Conservation (phyloP, 2,329 filamentous ascomycete genomes). For the Neoascochyta sp. region DNA sequence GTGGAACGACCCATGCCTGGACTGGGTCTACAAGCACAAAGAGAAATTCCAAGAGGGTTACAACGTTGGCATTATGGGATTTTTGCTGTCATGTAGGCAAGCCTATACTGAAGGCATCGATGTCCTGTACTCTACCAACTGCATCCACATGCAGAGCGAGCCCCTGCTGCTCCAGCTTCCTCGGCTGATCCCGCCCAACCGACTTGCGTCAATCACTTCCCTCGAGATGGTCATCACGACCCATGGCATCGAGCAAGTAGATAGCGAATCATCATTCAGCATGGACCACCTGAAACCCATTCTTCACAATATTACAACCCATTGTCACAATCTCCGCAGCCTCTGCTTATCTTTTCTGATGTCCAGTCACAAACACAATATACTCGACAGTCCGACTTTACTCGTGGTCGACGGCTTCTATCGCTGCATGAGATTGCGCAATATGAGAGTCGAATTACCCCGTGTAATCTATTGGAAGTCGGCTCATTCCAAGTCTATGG, state of each 20-base stretch:
- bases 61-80: slow-evolving; percentile 7
- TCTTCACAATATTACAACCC: slow-evolving; percentile 5
- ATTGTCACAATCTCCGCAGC: slow-evolving; percentile 3
- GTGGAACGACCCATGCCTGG: not conserved
- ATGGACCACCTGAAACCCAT: slow-evolving; percentile 6
- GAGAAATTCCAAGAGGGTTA: not conserved
- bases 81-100: slow-evolving; percentile 10
- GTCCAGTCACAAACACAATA: not conserved
- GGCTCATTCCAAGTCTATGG: not conserved
- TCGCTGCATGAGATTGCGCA: slow-evolving; percentile 4
- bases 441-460: slow-evolving; percentile 8
- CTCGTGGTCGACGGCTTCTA: slow-evolving; percentile 4
- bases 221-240: slow-evolving; percentile 5
- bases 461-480: not conserved
- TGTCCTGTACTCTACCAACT: slow-evolving; percentile 8
- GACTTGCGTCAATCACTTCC: slow-evolving; percentile 5
- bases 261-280: not conserved
- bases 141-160: slow-evolving; percentile 6
- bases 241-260: not conserved
- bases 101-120: slow-evolving; percentile 12
- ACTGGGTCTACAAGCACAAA: not conserved
- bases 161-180: slow-evolving; percentile 9
- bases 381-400: slow-evolving; percentile 3
- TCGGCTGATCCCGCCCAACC: slow-evolving; percentile 4
- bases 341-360: slow-evolving; percentile 2